Base-by-base conservation (phyloP, 768 basidiomycete species). In the Lentinula guzmanii region DNA sequence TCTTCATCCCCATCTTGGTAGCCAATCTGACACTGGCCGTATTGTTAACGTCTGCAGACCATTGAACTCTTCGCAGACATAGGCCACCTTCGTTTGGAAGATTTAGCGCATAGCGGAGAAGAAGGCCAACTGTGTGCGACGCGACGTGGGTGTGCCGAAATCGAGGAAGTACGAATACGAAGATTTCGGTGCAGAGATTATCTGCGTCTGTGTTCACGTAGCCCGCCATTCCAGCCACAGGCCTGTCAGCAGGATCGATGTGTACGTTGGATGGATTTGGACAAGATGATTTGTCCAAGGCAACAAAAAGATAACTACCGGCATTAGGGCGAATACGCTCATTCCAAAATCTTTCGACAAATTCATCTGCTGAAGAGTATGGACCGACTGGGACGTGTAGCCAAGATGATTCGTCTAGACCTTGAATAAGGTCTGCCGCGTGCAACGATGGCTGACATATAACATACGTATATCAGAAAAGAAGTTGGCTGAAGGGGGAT, bases 31-130 rank as follows among this genome's bases (percentile, higher is more conserved):
- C 69, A 52, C 83, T 84, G 2, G 73, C 70, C 4, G 45, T 53
- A 65, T 87, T 88, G 15, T 64, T 58, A 5, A 75, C 71, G 52
- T 81, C 74, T 8, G 83, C 71, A 42, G 74, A 76, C 81, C 85
- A 89, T 53, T 79, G 79, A 0, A 85, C 79, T 10, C 86, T 76
- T 2, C 85, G 75, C 56, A 85, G 72, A 0, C 81, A 79, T 11
- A 86, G 69, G 1, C 82, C 82, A 3, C 77, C 76, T 16, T 42
- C 39, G 9, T 35, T n/a, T 28, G 78, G 78, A 0, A 70, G 53
- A 62, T 78, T 69, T 46, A 77, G 62, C 35, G 74, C 70, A 60
- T 78, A 77, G 15, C 68, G 68, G 41, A 89, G 67, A 46, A 80
- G 51, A 18, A 76, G 58, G 0, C 78, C 79, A 28, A 77, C 67